These are phyloP conservation scores for Solanum corneliomulleri DNA, from an alignment of 257 asterid genomes.

Conservation along the genomic window DNA sequence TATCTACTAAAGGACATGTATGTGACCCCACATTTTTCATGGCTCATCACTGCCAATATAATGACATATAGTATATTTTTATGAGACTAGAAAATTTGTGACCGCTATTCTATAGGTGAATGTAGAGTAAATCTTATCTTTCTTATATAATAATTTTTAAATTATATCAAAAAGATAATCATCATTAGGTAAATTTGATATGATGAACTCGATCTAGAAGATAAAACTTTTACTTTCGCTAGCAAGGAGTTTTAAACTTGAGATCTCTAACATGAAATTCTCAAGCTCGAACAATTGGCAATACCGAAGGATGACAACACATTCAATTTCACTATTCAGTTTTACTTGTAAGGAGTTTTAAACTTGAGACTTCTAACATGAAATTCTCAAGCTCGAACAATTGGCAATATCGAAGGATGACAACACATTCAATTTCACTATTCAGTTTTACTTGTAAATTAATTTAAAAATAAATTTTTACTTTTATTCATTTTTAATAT, in stretches of 20 bases:
- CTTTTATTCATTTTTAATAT: too few relatives aligned
- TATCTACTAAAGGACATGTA: neutral
- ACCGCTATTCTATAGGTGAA: rapidly evolving
- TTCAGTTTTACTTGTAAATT: too few relatives aligned
- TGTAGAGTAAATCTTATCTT: rapidly evolving
- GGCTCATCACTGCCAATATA: neutral
- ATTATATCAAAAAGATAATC: rapidly evolving
- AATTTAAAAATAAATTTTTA: too few relatives aligned
- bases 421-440: too few relatives aligned
- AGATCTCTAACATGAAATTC: rapidly evolving
- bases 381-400: rapidly evolving
- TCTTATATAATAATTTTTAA: too few relatives aligned
- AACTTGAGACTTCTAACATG: rapidly evolving
- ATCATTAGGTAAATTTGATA: too few relatives aligned
- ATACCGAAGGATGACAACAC: rapidly evolving
- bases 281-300: rapidly evolving
- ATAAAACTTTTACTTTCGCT: rapidly evolving
- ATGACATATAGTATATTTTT: too few relatives aligned
- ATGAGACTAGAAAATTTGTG: rapidly evolving
- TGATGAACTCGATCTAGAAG: too few relatives aligned
- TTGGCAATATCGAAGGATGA: too few relatives aligned
- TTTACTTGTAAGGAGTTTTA: rapidly evolving
- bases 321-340: too few relatives aligned
- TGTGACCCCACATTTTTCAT: neutral
- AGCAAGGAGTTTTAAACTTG: rapidly evolving